Evolutionary conservation across 768 basidiomycete species (phyloP).

Genomic region (Pulveroboletus sp.): DNA sequence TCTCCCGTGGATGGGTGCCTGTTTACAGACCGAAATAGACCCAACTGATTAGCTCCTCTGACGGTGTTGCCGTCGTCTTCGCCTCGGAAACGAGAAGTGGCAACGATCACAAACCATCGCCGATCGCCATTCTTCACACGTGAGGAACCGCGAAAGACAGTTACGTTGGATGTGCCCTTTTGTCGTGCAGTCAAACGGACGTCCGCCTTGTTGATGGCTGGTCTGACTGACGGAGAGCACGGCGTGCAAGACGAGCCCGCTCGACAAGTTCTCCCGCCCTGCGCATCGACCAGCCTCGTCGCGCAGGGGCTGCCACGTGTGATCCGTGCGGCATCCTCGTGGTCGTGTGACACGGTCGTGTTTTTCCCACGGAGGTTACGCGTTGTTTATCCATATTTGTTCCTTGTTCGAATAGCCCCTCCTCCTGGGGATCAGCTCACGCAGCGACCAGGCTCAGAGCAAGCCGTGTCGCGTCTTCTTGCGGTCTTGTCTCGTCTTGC

Average conservation of each 20-base stretch:
- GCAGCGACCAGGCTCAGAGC: background rate
- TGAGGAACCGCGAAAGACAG: background rate
- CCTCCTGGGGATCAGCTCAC: background rate
- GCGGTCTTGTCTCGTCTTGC: background rate
- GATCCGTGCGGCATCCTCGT: conserved; percentile 12
- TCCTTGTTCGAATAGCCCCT: conserved; percentile 20
- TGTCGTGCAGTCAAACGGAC: no score
- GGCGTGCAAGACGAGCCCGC: no score
- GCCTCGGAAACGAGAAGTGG: no score
- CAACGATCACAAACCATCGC: background rate
- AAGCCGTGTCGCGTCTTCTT: background rate
- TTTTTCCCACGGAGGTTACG: conserved; percentile 26
- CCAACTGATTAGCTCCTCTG: no score
- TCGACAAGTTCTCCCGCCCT: no score
- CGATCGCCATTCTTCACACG: background rate
- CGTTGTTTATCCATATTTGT: conserved; percentile 29
- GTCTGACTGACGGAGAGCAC: no score
- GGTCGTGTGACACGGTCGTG: conserved; percentile 13
- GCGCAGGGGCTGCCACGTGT: conserved; percentile 8
- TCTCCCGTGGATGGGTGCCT: no score
- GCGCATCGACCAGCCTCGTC: no score
- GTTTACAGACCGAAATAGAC: no score
- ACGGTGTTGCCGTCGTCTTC: no score
- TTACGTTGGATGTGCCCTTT: background rate
- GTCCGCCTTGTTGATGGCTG: background rate